A percentile compares a stretch with the other conserved stretches of the same genome.
Evolutionary conservation across 139 green algal species (phyloP).

Genomic region (Tetradesmus lagerheimii): DNA sequence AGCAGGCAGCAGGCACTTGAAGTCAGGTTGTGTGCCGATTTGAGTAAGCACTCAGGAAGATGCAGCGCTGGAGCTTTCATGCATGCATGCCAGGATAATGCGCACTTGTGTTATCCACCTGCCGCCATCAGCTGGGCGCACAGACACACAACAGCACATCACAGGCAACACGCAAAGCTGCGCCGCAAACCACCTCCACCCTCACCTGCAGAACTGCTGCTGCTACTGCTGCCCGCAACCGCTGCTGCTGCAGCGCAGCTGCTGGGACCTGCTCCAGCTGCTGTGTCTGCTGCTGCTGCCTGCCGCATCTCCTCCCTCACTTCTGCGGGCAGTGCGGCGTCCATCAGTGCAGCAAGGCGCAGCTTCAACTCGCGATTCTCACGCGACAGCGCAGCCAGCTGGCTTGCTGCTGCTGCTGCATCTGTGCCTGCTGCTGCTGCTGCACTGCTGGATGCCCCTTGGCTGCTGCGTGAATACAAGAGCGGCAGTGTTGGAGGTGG

Average conservation of each 20-base stretch:
- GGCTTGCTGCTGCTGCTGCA: neutral
- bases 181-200: too few species aligned
- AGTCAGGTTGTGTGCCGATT: too few species aligned
- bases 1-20: too few species aligned
- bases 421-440: slow-evolving; percentile 7
- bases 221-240: neutral
- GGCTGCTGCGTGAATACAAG: neutral
- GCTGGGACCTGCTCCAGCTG: neutral
- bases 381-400: neutral
- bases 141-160: neutral
- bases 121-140: neutral
- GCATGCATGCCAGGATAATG: too few species aligned
- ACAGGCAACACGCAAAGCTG: too few species aligned
- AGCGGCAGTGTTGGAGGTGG: neutral
- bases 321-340: slow-evolving; percentile 34
- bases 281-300: neutral
- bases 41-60: too few species aligned
- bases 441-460: neutral
- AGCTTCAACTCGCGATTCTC: slow-evolving; percentile 40
- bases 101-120: too few species aligned
- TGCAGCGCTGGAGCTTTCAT: too few species aligned
- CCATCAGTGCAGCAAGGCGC: slow-evolving; percentile 39
- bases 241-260: neutral
- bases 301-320: slow-evolving; percentile 26
- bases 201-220: slow-evolving; percentile 23